Base-by-base conservation (phyloP, 176 grass and related monocot genomes). In the Hyparrhenia diplandra region DNA sequence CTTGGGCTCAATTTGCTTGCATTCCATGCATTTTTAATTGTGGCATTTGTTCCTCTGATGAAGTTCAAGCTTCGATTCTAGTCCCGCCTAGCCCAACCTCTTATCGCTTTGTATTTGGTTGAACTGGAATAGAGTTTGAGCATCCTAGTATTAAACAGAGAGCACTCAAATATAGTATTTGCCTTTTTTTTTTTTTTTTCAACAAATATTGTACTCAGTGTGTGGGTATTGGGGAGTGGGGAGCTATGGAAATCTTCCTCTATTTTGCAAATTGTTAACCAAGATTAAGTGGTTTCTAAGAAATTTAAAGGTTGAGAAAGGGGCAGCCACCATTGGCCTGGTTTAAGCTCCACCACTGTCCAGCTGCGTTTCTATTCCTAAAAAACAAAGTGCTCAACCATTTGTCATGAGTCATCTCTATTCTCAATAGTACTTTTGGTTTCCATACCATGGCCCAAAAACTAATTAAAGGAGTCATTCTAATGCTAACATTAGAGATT, bases 331-430 rank as follows among this genome's bases (percentile, higher is more conserved):
- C 17, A 10, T 23, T 55, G 52, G 21, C 21, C 52, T 57, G 51
- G 51, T 54, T 54, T 54, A 54, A 54, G 51, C 7, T 57, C 9
- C 3, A 3, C 52, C 52, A 10, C 21, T 57, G 21, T 57, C 10
- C 21, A 23, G 8, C 8, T 23, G 8, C 0, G 23, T 59, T 59
- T 59, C n/a, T 59, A 12, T 59, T 59, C 23, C 10, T 59, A 5
- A 86, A 71, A 59, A 8, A n/a, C n/a, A 27, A 64, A 23, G 66
- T 54, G 66, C n/a, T 72, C 29, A 18, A 79, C 29, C n/a, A 76
- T 43, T 0, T 24, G 9, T 59, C n/a, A 10, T 17, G 32, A 57
- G 51, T 31, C 49, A 18, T 18, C 31, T 24, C 2, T 80, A 11
- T 67, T 43, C 16, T 67, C 21, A 31, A 24, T 9, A 67, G 8